phyloP scores from a whole-genome alignment of 2,329 filamentous ascomycete species.

The Periconia macrospinosa region DNA sequence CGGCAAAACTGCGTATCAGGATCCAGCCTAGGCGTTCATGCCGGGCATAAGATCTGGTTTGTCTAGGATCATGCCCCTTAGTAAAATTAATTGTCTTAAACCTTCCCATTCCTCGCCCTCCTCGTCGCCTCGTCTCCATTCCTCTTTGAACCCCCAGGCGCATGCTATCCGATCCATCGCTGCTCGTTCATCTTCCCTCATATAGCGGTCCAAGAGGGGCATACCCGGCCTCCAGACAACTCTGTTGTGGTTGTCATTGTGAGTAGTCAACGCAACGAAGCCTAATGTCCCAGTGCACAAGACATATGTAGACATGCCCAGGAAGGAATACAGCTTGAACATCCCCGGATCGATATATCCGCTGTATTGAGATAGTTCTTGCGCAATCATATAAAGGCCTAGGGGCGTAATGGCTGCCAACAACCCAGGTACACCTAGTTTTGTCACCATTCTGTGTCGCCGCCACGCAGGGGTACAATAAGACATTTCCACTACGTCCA shows the following conservation, averaged over 20 bases:
- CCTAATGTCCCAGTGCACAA: conserved; percentile 80
- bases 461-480: conserved; percentile 69
- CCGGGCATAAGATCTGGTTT: conserved; percentile 88
- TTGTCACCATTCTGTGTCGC: conserved; percentile 67
- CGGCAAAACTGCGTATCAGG: neutral
- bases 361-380: conserved; percentile 67
- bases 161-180: conserved; percentile 84
- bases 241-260: conserved; percentile 92
- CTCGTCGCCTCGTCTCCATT: conserved; percentile 81
- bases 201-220: conserved; percentile 77
- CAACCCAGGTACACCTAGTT: conserved; percentile 62
- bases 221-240: conserved; percentile 88
- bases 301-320: conserved; percentile 81
- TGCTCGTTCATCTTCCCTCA: conserved; percentile 85
- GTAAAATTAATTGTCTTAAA: conserved; percentile 78
- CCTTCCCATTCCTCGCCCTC: conserved; percentile 87
- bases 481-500: conserved; percentile 72
- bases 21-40: conserved; percentile 61
- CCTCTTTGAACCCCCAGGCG: conserved; percentile 89
- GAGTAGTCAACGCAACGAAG: conserved; percentile 78
- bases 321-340: conserved; percentile 78
- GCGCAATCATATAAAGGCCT: conserved; percentile 71
- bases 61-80: conserved; percentile 88
- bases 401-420: conserved; percentile 62
- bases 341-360: conserved; percentile 74